Evolutionary conservation across 225 moss, liverwort and hornwort genomes (phyloP).

Genomic region (Neckera pumila): DNA sequence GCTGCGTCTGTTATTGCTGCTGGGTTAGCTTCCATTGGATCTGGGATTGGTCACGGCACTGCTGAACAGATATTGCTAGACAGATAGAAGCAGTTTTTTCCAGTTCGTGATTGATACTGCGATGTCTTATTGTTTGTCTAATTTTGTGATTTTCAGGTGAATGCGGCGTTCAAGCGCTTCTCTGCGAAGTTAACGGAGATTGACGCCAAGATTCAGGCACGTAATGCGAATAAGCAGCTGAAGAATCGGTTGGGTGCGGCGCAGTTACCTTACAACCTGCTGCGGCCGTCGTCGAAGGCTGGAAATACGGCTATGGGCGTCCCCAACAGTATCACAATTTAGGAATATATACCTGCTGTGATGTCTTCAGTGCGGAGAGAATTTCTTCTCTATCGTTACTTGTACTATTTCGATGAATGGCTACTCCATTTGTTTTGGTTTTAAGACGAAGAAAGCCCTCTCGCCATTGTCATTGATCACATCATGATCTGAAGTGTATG

Average conservation of each 20-base stretch:
- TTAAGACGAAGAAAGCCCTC: neutral
- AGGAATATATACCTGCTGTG: neutral
- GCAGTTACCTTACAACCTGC: constrained; percentile 23
- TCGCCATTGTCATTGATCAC: neutral
- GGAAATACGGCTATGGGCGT: constrained; percentile 39
- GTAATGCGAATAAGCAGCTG: constrained; percentile 13
- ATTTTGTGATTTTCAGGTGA: neutral
- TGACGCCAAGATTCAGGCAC: constrained; percentile 16
- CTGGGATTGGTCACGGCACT: too few species aligned
- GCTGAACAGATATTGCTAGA: neutral
- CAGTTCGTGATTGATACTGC: neutral
- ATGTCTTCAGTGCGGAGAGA: neutral
- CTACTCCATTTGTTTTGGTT: neutral
- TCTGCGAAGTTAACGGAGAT: constrained; percentile 3
- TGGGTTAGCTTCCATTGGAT: neutral
- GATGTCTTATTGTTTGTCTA: too few species aligned
- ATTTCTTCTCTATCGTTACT: neutral
- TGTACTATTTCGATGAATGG: neutral
- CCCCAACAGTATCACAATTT: constrained; percentile 32
- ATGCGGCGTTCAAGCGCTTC: constrained; percentile 15
- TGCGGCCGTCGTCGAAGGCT: constrained; percentile 15
- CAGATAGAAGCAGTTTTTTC: neutral
- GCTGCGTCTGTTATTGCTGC: neutral
- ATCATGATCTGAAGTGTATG: neutral
- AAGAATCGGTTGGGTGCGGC: constrained; percentile 28